Conservation (phyloP, 805 yeast genomes). For the Cyberlindnera euphorbiiphila region DNA sequence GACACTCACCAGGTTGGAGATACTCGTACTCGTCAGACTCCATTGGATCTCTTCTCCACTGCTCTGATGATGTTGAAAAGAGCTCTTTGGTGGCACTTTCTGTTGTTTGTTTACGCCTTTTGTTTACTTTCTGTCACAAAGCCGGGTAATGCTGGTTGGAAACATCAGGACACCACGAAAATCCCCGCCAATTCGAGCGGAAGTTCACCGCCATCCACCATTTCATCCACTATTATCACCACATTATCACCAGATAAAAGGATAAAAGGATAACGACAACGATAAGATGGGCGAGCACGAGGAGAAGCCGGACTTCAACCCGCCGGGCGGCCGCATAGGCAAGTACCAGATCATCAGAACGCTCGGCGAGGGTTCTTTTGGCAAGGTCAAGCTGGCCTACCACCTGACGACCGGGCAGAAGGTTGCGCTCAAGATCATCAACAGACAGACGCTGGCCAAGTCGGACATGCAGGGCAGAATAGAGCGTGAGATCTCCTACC, state of each 20-base stretch:
- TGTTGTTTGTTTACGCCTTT: slow-evolving; percentile 3
- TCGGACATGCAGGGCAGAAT: slow-evolving; percentile 96
- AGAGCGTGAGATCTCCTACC: slow-evolving; percentile 89
- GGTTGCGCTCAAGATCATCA: slow-evolving; percentile 91
- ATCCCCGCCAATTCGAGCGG: too few relatives aligned
- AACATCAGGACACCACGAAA: too few relatives aligned
- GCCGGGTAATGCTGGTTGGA: too few relatives aligned
- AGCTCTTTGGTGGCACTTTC: neutral
- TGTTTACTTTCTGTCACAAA: too few relatives aligned
- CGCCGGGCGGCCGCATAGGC: slow-evolving; percentile 59
- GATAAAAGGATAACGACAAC: neutral
- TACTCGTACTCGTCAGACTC: slow-evolving; percentile 36
- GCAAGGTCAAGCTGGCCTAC: slow-evolving; percentile 89
- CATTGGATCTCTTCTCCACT: too few relatives aligned
- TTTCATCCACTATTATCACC: too few relatives aligned
- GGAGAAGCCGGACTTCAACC: slow-evolving; percentile 25
- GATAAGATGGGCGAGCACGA: slow-evolving; percentile 28
- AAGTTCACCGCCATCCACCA: too few relatives aligned
- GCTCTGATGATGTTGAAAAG: neutral
- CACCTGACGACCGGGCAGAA: slow-evolving; percentile 88
- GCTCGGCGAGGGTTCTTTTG: slow-evolving; percentile 94
- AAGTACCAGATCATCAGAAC: slow-evolving; percentile 91
- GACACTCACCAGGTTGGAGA: slow-evolving; percentile 31
- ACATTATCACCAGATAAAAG: too few relatives aligned
- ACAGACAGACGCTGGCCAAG: slow-evolving; percentile 86